A percentile compares a stretch with the other conserved stretches of the same genome.
Evolutionary conservation across 2,329 filamentous ascomycete genomes (phyloP).

Genomic region (Talaromyces sp.): DNA sequence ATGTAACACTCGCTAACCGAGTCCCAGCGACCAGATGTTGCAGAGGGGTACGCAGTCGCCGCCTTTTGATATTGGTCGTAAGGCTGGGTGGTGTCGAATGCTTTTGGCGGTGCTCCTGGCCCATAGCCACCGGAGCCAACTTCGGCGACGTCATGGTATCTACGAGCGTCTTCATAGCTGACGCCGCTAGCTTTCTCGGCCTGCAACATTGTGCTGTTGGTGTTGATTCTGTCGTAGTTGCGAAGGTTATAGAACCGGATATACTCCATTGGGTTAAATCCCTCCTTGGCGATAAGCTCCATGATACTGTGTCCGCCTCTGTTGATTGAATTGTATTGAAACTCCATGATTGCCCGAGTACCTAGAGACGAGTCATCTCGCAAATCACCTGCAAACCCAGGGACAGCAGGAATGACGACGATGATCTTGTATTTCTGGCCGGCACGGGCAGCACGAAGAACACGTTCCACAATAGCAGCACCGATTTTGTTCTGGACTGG

Average conservation of each 20-base stretch:
- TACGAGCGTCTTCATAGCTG: constrained; percentile 41
- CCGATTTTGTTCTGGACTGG: constrained; percentile 90
- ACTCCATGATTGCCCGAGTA: constrained; percentile 95
- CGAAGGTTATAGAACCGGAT: constrained; percentile 94
- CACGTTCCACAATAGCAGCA: constrained; percentile 85
- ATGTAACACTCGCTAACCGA: constrained; percentile 78
- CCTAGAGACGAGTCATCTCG: constrained; percentile 77
- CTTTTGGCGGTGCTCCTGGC: constrained; percentile 27
- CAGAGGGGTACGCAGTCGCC: constrained; percentile 45
- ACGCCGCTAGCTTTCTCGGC: constrained; percentile 41
- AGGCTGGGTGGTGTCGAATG: constrained; percentile 36
- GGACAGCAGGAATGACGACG: constrained; percentile 82
- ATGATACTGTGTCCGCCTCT: constrained; percentile 90
- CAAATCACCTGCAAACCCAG: constrained; percentile 89
- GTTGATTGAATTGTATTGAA: constrained; percentile 95
- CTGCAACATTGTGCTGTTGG: constrained; percentile 28
- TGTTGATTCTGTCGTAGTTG: constrained; percentile 85
- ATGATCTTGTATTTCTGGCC: constrained; percentile 86
- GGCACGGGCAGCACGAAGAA: constrained; percentile 74
- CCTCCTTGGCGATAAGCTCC: constrained; percentile 67
- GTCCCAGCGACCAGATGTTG: constrained; percentile 61
- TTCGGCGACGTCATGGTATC: constrained; percentile 43
- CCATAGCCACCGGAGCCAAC: constrained; percentile 39
- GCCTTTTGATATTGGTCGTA: constrained; percentile 71
- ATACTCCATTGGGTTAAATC: constrained; percentile 74